Conservation (phyloP, 495 filamentous ascomycete genomes). For the Xylaria telfairii region DNA sequence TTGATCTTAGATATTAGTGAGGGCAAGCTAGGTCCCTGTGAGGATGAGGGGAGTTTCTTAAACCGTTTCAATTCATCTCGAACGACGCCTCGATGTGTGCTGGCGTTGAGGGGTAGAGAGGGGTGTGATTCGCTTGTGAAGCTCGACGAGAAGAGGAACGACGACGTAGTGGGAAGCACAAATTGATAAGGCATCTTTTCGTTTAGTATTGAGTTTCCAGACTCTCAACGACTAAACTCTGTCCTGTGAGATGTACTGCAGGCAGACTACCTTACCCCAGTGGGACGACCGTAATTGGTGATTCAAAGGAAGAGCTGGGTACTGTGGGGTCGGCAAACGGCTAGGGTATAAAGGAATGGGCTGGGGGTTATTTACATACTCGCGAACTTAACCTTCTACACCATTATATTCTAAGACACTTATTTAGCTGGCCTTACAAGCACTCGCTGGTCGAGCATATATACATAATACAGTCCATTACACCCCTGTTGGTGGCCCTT, state of each 20-base stretch:
- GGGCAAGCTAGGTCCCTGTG: constrained; percentile 69
- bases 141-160: constrained; percentile 75
- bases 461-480: too few relatives aligned
- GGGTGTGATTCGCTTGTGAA: constrained; percentile 78
- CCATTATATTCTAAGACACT: too few relatives aligned
- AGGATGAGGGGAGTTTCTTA: constrained; percentile 73
- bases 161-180: constrained; percentile 81
- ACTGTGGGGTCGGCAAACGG: too few relatives aligned
- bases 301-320: too few relatives aligned
- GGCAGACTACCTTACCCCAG: too few relatives aligned
- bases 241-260: not conserved
- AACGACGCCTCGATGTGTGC: constrained; percentile 78
- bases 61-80: constrained; percentile 79
- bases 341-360: too few relatives aligned
- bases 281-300: not conserved
- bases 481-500: too few relatives aligned
- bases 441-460: too few relatives aligned
- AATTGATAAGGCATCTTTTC: constrained; percentile 85
- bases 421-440: too few relatives aligned
- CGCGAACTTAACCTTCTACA: too few relatives aligned
- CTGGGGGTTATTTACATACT: too few relatives aligned
- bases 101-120: constrained; percentile 77
- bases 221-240: not conserved
- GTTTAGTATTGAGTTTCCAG: too few relatives aligned
- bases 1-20: constrained; percentile 70